Base-by-base conservation (phyloP, 768 basidiomycete species). In the Naganishia vaughanmartiniae region DNA sequence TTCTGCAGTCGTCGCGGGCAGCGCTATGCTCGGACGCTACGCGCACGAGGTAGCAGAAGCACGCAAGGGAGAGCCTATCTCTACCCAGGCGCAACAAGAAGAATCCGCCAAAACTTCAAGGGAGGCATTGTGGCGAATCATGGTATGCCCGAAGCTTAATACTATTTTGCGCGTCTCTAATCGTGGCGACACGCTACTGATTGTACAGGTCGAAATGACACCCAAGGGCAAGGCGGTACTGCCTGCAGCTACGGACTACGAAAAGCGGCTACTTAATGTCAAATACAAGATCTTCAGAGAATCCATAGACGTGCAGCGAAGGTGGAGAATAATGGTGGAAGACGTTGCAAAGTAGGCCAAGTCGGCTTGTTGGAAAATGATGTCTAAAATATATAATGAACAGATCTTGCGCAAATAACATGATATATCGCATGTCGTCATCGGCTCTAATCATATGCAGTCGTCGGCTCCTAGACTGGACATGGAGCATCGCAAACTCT, bases 241-340 rank as follows among this genome's bases (percentile, higher is more conserved):
- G 9, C 91, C 94, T 2, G 82, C 83, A 19, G 87, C 88, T 14
- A 84, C 85, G 4, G 51, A 63, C 6, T 54, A 60, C 12, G 92
- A 90, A 81, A 88, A 87, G 81, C 89, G 84, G 76, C 80, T 98
- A 56, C 83, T 98, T 63, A 87, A 91, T 67, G 92, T 89, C 10
- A 99, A 99, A 83, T 98, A 96, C 82, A 88, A 87, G 79, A 93
- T 97, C 76, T 98, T 97, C 84, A 82, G 86, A 69, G 93, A 97
- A 80, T 85, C 84, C 24, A 92, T 96, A 56, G 90, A 92, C 19
- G 88, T 92, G 51, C 96, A 99, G 84, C 87, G 87, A 78, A 84
- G 87, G 70, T 97, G 93, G 95, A 86, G 91, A 72, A 83, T 83
- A 73, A 51, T 65, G 63, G 85, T 90, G 77, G 81, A 82, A 31